Evolutionary conservation across 225 moss, liverwort and hornwort species (phyloP), one percentile per base, ranked within the genome.

Genomic region (Physcomitrellopsis africana): DNA sequence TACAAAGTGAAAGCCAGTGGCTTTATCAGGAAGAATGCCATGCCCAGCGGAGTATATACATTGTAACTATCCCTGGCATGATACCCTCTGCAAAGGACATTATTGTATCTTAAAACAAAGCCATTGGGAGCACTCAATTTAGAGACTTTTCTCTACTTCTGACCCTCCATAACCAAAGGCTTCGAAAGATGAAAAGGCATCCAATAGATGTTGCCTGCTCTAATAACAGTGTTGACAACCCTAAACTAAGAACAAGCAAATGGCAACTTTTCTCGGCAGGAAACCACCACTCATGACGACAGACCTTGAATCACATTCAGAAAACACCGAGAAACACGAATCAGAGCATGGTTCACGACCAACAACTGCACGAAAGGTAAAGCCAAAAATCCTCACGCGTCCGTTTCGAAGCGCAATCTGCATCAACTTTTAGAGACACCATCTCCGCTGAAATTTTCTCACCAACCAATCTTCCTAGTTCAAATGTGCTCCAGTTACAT

Each of bases 1-100:
- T 83, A 83, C 86, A 86, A 63, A 65, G 46, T 78, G 82, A 76
- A 79, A 79, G 77, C 70, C 70, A 77, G 68, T 65, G 63, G 84
- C 79, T 72, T 72, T 72, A 77, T 75, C 72, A 43, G 65, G 74
- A 83, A 71, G 77, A 77, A 64, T 74, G 67, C 68, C 80, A 70
- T 65, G 73, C 60, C 69, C 54, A 69, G 70, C 60, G 64, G 53
- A 48, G 60, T 74, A 57, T 74, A 42, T 52, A 74, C 65, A 77
- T 26, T 4, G 7, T 37, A 4, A 37, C 32, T 74, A 63, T 46
- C 74, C 72, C 74, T 23, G 58, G 63, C 64, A 75, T 71, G 72
- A 70, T 77, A 66, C 56, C 72, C 76, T 65, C 56, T 60, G 58
- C 22, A 7, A 62, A 44, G 74, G 72, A 80, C 52, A 70, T 83